Conservation (phyloP, 495 filamentous ascomycete species). For the Tetracladium marchalianum region DNA sequence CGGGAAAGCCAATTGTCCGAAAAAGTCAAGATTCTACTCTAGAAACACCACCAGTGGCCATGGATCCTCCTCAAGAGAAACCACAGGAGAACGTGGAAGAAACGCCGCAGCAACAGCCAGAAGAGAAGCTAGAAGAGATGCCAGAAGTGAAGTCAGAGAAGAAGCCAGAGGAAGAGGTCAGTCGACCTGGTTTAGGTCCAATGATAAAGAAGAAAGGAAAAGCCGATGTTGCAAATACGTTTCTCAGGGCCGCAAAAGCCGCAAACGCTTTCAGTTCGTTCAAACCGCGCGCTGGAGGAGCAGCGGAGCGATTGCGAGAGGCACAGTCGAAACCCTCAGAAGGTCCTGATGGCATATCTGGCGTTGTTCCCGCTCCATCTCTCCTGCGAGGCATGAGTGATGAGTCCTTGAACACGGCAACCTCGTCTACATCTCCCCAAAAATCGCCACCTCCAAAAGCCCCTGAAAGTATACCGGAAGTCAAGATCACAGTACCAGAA, state of each 20-base stretch:
- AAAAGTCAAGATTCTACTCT: too few relatives aligned
- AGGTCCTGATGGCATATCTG: conserved; percentile 79
- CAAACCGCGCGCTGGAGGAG: conserved; percentile 74
- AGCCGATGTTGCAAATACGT: conserved; percentile 62
- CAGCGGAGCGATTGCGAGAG: conserved; percentile 59
- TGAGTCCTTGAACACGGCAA: conserved; percentile 15
- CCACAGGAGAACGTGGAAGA: neutral
- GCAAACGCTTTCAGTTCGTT: conserved; percentile 54
- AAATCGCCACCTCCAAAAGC: conserved; percentile 25
- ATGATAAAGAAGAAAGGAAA: conserved; percentile 81
- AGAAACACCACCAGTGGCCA: neutral
- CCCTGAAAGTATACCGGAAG: conserved; percentile 33
- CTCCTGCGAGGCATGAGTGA: conserved; percentile 10
- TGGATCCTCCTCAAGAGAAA: neutral
- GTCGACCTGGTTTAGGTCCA: conserved; percentile 71
- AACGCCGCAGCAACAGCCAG: neutral
- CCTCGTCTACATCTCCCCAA: conserved; percentile 21
- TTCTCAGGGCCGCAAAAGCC: conserved; percentile 78
- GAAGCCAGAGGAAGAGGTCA: conserved; percentile 33
- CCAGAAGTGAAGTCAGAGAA: conserved; percentile 23
- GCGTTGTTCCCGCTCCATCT: conserved; percentile 68
- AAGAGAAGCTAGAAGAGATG: neutral
- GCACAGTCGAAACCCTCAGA: conserved; percentile 35
- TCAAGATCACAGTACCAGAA: conserved; percentile 36
- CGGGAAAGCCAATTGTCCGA: too few relatives aligned